Evolutionary conservation across 2,329 filamentous ascomycete species (phyloP), one percentile per base, ranked within the genome.

Genomic region (Aspergillaceae sp.): DNA sequence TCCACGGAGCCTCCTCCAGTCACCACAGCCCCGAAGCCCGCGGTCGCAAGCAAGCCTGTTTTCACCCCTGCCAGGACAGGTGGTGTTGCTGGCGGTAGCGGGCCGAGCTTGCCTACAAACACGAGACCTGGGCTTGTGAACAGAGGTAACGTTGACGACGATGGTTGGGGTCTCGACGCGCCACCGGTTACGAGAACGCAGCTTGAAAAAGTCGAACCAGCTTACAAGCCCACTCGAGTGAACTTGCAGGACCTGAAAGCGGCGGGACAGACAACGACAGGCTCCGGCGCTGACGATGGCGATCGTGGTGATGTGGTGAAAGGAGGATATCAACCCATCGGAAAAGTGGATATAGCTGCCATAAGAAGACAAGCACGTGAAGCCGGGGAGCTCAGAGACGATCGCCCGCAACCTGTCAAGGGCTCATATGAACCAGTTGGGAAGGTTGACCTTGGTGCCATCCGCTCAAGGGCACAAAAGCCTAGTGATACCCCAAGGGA

Each of bases 401-500:
- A 95, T 55, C 78, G 89, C 46, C 92, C 92, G 3, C 79, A 84
- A 1, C 79, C 82, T 4, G 87, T 97, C 19, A 97, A 94, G 69
- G 92, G 92, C 37, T 80, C 90, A 27, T 98, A 98, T 62, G 86
- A 97, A 66, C 92, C 92, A 2, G 76, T 97, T 19, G 92, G 92
- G 41, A 97, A 96, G 70, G 91, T 98, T 7, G 92, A 98, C 57
- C 97, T 98, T 67, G 87, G 87, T 38, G 90, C 91, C 26, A 96
- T 98, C 61, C 82, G 87, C 53, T 84, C 91, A 26, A 84, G 81
- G 66, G 84, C 88, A 4, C 86, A 92, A 66, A 84, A 80, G 53
- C 78, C 78, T 41, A 63, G 69, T 29, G 58, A 60, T 10, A 10
- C 28, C 11, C n/a, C 45, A 4, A 55, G 53, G 8, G 19, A 19